Base-by-base conservation (phyloP, 2,329 filamentous ascomycete species). In the Fusarium sp. region DNA sequence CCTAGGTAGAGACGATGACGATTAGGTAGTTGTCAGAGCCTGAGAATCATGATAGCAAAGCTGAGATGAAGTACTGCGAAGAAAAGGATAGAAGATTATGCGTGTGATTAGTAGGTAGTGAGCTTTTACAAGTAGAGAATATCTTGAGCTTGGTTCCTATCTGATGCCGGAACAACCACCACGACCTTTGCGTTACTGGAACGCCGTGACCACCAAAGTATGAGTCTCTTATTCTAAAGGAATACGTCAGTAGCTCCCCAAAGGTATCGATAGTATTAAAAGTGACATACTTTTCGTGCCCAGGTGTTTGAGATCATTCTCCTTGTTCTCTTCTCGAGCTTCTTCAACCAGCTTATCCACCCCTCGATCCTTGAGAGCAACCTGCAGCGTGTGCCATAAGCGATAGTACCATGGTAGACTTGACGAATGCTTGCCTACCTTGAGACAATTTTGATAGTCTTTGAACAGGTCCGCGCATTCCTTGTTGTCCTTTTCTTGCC, bases 311-410 rank as follows among this genome's bases (percentile, higher is more conserved):
- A 87, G 80, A 74, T 98, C 94, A 62, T 92, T 95, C 68, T 98
- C 95, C 71, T 88, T 91, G 70, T 92, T 93, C 72, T 93, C 91
- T 67, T 95, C 92, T 58, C 93, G 85, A 15, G 94, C 94, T 70
- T 98, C 95, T 7, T 93, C 91, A 10, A 99, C 81, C 82, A 98
- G 91, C 70, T 90, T 91, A 76, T 98, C 93, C 73, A 99, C 96
- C 54, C 95, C 95, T 70, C 91, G 87, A 53, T 92, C 88, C 77
- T 95, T 96, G 45, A 99, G 82, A 4, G 90, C 93, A 79, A 87
- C 58, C 64, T 72, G 24, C 47, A n/a, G 32, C 36, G 12, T 31
- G 11, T 15, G 15, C 3, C 24, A 19, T 67, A 19, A 58, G 42
- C 25, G 25, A 43, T 26, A 13, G 15, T 24, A 26, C 28, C 19